A percentile compares a stretch with the other conserved stretches of the same genome.
These are phyloP conservation scores for Globisporangium nunn DNA, from an alignment of 352 stramenopile genomes.

Conservation along the genomic window DNA sequence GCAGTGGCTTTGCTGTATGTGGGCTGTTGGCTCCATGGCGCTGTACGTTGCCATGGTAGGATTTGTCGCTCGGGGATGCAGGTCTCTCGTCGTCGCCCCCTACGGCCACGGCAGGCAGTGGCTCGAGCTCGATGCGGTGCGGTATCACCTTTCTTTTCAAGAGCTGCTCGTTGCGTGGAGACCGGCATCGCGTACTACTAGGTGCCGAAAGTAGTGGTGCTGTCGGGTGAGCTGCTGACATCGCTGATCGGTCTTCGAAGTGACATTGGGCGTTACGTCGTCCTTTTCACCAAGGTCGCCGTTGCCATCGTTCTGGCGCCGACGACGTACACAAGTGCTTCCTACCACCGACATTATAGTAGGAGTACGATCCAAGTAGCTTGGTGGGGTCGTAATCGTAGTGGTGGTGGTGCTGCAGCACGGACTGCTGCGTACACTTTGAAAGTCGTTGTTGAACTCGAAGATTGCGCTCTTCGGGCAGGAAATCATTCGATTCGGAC, in stretches of 20 bases:
- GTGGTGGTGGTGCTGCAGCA: too few relatives aligned
- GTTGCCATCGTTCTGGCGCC: too few relatives aligned
- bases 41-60: background rate
- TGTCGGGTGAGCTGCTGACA: background rate
- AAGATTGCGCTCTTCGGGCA: too few relatives aligned
- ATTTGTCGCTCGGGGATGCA: background rate
- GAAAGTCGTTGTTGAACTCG: too few relatives aligned
- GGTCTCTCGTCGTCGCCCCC: background rate
- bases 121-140: constrained; percentile 6
- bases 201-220: background rate
- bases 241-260: background rate
- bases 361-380: too few relatives aligned
- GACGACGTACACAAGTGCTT: too few relatives aligned
- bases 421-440: too few relatives aligned
- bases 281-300: too few relatives aligned
- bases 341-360: too few relatives aligned
- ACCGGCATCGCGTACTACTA: background rate
- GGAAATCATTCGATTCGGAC: too few relatives aligned
- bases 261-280: too few relatives aligned
- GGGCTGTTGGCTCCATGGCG: background rate
- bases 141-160: background rate
- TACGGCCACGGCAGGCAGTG: background rate
- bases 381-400: too few relatives aligned
- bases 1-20: background rate
- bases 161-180: background rate